Base-by-base conservation (phyloP, 1,284 basidiomycete species). In the Ganoderma resinaceum region DNA sequence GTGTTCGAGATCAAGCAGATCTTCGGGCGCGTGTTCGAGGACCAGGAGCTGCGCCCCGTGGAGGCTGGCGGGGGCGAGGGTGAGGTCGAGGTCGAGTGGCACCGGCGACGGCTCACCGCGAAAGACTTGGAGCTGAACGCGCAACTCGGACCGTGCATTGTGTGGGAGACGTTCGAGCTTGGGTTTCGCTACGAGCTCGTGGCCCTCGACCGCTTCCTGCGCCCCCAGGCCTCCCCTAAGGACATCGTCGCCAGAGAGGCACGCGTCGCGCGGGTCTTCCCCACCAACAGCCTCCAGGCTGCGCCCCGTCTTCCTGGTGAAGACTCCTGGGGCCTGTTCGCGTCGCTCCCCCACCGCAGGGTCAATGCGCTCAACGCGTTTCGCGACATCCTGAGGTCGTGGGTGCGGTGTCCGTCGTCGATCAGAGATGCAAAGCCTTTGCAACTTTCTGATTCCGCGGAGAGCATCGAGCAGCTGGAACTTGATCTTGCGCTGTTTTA, bases 101-200 rank as follows among this genome's bases (percentile, higher is more conserved):
- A 64, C 35, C 1, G 18, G 7, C 23, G 23, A 2, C 33, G 35
- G 18, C 2, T 64, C 6, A 20, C 43, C 37, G 37, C n/a, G n/a
- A n/a, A n/a, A 38, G 37, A 8, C 29, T 12, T 14, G 14, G 38
- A 9, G 0, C 3, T 46, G 5, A 9, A 38, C 7, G 26, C 23
- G 29, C 40, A 2, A 3, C 18, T 65, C 18, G 52, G 29, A 6
- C 63, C 67, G 9, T 20, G 33, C 12, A 40, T 68, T n/a, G 2
- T 68, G 1, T 72, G 70, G 70, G 70, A 72, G 37, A 11, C 66
- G 5, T 59, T 38, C 37, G 68, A 72, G 38, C 59, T 72, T 0
- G 70, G 68, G 1, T 72, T 72, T 23, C 68, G 68, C n/a, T 61
- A 70, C 26, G 70, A 72, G 52, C 63, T 72, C 1, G 46, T 67